These are phyloP conservation scores for Aschersonia sp. DNA, from an alignment of 2,329 filamentous ascomycete species.

Conservation along the genomic window DNA sequence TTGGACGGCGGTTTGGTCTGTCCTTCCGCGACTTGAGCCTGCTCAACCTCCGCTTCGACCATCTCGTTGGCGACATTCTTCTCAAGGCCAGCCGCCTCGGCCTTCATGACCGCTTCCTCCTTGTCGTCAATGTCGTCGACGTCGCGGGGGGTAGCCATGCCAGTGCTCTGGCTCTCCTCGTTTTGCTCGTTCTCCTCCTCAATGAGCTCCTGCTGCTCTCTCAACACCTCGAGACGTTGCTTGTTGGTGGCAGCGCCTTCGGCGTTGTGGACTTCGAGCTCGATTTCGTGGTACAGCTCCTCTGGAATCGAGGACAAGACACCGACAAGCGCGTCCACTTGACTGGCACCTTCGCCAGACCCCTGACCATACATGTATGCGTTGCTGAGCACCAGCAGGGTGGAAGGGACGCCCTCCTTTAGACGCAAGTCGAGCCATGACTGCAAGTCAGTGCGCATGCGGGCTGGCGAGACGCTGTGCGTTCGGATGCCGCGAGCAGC, in stretches of 20 bases:
- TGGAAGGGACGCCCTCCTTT: slow-evolving; percentile 90
- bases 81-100: slow-evolving; percentile 31
- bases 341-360: slow-evolving; percentile 73
- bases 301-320: slow-evolving; percentile 92
- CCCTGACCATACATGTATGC: slow-evolving; percentile 93
- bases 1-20: slow-evolving; percentile 9
- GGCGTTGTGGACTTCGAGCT: slow-evolving; percentile 91
- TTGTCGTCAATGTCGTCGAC: slow-evolving; percentile 90
- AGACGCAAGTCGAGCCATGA: slow-evolving; percentile 91
- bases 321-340: slow-evolving; percentile 84
- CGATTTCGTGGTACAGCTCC: slow-evolving; percentile 98
- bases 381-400: slow-evolving; percentile 87
- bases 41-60: slow-evolving; percentile 38
- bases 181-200: slow-evolving; percentile 93
- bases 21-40: slow-evolving; percentile 14
- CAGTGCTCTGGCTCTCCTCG: slow-evolving; percentile 61
- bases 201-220: slow-evolving; percentile 96
- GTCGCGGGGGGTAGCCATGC: slow-evolving; percentile 65
- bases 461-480: slow-evolving; percentile 76
- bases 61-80: slow-evolving; percentile 38
- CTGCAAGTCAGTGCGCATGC: slow-evolving; percentile 77
- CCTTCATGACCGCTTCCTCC: slow-evolving; percentile 50
- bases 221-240: slow-evolving; percentile 93
- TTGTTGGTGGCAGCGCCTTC: slow-evolving; percentile 98
- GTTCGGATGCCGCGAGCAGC: slow-evolving; percentile 86